Percentiles rank a stretch among this genome's conserved stretches.
These are phyloP conservation scores for Allium fistulosum DNA, from an alignment of 106 monocot genomes.

Conservation along the genomic window DNA sequence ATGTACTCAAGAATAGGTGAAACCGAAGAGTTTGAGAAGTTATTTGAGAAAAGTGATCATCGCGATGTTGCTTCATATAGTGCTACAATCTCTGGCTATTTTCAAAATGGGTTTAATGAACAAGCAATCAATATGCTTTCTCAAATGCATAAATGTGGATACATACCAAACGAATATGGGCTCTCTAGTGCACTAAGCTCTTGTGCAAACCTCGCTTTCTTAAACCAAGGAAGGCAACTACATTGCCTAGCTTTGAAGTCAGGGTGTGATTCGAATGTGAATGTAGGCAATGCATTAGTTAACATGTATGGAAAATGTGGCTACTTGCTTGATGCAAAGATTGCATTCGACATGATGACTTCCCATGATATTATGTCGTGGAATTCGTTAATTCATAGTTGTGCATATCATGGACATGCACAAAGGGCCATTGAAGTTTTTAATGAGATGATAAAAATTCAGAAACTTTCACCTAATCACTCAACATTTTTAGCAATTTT, in stretches of 20 bases:
- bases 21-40: conserved; percentile 30
- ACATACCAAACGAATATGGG: conserved; percentile 49
- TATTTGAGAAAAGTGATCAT: conserved; percentile 24
- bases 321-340: conserved; percentile 30
- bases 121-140: conserved; percentile 26
- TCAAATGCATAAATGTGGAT: conserved; percentile 44
- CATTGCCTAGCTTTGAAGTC: conserved; percentile 56
- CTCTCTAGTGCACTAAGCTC: conserved; percentile 62
- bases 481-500: conserved; percentile 59
- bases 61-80: conserved; percentile 59
- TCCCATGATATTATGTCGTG: conserved; percentile 55
- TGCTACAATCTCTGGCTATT: conserved; percentile 56
- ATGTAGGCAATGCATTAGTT: conserved; percentile 56
- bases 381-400: conserved; percentile 68
- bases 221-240: conserved; percentile 60
- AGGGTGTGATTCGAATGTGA: conserved; percentile 46
- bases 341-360: conserved; percentile 40
- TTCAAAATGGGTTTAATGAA: conserved; percentile 43
- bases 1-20: conserved; percentile 51
- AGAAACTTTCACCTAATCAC: conserved; percentile 27
- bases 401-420: conserved; percentile 44
- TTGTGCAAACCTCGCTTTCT: conserved; percentile 43
- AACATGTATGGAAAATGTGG: conserved; percentile 75
- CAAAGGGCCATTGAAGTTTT: conserved; percentile 19
- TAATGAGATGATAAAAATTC: conserved; percentile 20